Evolutionary conservation across 2,329 filamentous ascomycete genomes (phyloP).

Genomic region (Aspergillus fijiensis): DNA sequence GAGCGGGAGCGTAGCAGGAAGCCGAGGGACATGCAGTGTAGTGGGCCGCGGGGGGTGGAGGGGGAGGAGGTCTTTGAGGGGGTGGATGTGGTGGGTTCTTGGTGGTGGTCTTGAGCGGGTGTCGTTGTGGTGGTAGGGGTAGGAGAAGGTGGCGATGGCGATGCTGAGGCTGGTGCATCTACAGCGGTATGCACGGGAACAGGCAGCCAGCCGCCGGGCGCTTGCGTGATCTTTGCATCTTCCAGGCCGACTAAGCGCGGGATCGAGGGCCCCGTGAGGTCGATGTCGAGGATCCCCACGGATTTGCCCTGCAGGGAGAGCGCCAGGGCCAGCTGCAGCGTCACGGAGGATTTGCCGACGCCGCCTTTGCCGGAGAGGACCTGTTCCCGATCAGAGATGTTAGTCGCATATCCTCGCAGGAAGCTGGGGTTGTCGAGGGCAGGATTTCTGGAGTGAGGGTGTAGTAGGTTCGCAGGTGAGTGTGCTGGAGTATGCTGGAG

Average conservation of each 20-base stretch:
- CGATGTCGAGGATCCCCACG: constrained; percentile 92
- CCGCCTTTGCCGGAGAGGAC: constrained; percentile 95
- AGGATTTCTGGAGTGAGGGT: too few relatives aligned
- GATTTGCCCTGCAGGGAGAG: constrained; percentile 81
- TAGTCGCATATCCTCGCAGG: neutral
- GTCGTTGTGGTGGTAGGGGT: constrained; percentile 9
- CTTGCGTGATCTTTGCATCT: constrained; percentile 83
- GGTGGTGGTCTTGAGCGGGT: neutral
- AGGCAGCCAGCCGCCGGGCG: constrained; percentile 87
- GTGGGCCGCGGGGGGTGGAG: constrained; percentile 35
- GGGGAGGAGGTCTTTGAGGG: too few relatives aligned
- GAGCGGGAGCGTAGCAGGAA: constrained; percentile 81
- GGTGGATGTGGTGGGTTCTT: too few relatives aligned
- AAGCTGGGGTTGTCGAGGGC: neutral
- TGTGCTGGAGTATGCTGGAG: neutral
- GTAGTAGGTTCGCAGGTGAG: too few relatives aligned
- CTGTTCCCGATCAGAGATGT: constrained; percentile 30
- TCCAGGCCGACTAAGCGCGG: constrained; percentile 92
- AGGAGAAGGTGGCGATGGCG: neutral
- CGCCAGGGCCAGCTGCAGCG: constrained; percentile 88
- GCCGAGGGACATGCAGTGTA: constrained; percentile 82
- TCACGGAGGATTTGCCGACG: constrained; percentile 97
- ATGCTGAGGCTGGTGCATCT: neutral
- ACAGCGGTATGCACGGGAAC: constrained; percentile 72
- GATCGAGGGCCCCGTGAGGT: constrained; percentile 94